Evolutionary conservation across 345 rosid genomes (phyloP), one percentile per base, ranked within the genome.

Genomic region (Passiflora organensis): DNA sequence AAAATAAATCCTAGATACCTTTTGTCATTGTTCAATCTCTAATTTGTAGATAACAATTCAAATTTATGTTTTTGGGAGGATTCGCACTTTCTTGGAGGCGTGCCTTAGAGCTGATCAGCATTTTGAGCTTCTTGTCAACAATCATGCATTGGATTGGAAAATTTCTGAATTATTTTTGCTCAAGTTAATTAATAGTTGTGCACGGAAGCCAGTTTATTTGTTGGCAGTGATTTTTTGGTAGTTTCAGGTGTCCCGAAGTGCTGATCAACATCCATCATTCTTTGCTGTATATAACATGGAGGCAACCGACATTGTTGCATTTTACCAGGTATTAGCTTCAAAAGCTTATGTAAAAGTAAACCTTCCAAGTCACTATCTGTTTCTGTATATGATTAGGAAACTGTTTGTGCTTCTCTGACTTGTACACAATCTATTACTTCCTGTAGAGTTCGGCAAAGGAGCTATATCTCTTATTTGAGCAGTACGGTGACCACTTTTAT

Each of bases 211-310:
- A n/a, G n/a, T n/a, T n/a, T n/a, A n/a, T n/a, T 59, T 46, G 20
- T 39, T 74, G 42, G 58, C 43, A 32, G 34, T 42, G 60, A 46
- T 56, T 50, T n/a, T 53, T 51, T 66, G 13, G 65, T 65, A 67
- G 55, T 49, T 62, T 72, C 80, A 82, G 88, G 81, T 74, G 51
- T 72, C 85, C 28, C 78, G 95, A 65, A 82, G 66, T 59, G 72
- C 82, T 67, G 96, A 91, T 76, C 68, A 72, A 53, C 89, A 75
- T 53, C 76, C 79, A n/a, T 82, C 96, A 38, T 93, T 93, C 73
- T 93, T 89, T 55, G 95, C 89, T 8, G 95, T 93, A 42, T 93
- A 93, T 76, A 80, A 89, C 72, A 93, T 93, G 96, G 99, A 88
- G 71, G 86, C 96, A 59, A 86, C 99, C 36, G 95, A 93, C 65